A percentile compares a stretch with the other conserved stretches of the same genome.
Evolutionary conservation across 192 early-diverging fungal species (phyloP).

Genomic region (Coemansia sp.): DNA sequence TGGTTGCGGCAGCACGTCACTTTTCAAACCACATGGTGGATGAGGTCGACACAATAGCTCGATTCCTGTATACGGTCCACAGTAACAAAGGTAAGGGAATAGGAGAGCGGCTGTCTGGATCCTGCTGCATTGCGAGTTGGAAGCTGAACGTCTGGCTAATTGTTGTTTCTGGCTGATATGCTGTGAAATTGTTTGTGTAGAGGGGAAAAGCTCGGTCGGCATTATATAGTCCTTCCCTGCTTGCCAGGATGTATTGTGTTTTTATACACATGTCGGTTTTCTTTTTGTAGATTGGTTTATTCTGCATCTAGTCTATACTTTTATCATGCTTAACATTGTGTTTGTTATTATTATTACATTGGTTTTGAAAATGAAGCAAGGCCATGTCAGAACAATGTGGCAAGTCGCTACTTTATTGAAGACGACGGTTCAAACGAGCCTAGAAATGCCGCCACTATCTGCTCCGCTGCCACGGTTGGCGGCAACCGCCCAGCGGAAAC

Average conservation of each 20-base stretch:
- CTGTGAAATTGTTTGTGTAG: not conserved
- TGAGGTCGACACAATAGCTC: slow-evolving; percentile 57
- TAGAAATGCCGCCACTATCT: slow-evolving; percentile 31
- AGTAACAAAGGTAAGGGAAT: slow-evolving; percentile 38
- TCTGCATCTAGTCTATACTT: not conserved
- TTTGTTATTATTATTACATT: not conserved
- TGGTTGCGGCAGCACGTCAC: slow-evolving; percentile 44
- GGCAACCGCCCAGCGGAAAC: slow-evolving; percentile 21
- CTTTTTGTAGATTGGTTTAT: not conserved
- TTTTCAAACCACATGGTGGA: slow-evolving; percentile 45
- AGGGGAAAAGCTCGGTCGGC: slow-evolving; percentile 24
- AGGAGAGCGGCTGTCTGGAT: not conserved
- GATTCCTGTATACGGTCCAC: slow-evolving; percentile 53
- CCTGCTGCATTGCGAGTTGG: not conserved
- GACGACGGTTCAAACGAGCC: not conserved
- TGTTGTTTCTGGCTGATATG: not conserved
- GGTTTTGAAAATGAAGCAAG: not conserved
- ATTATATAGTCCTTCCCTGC: slow-evolving; percentile 7
- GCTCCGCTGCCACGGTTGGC: slow-evolving; percentile 37
- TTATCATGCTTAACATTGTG: not conserved
- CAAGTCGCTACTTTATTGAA: not conserved
- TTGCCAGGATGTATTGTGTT: not conserved
- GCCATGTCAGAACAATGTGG: too few species aligned
- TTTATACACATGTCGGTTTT: not conserved
- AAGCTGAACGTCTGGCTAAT: not conserved